These are phyloP conservation scores for Aspergillus vadensis DNA, from an alignment of 2,329 filamentous ascomycete species.

Conservation along the genomic window DNA sequence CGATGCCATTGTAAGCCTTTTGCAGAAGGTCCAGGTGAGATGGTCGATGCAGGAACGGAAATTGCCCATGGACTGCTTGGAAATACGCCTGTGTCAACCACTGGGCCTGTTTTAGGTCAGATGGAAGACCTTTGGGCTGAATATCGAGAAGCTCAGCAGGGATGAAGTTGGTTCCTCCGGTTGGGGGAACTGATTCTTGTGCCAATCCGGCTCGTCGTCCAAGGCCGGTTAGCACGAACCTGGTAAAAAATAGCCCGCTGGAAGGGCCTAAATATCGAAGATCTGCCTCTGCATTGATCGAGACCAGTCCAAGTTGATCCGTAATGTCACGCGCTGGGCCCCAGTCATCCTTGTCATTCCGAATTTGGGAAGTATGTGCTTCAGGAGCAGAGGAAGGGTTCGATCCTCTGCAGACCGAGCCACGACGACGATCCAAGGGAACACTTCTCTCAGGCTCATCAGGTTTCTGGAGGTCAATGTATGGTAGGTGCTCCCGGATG, in stretches of 20 bases:
- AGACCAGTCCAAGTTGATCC: background rate
- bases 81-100: too few species aligned
- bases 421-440: background rate
- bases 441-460: background rate
- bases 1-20: too few species aligned
- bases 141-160: too few species aligned
- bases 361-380: background rate
- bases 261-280: background rate
- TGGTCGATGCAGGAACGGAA: too few species aligned
- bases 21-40: too few species aligned
- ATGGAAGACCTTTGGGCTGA: too few species aligned
- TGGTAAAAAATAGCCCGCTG: background rate
- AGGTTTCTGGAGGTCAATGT: background rate
- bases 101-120: too few species aligned
- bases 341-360: background rate
- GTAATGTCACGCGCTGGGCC: background rate
- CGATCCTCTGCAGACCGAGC: background rate
- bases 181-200: too few species aligned
- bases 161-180: too few species aligned
- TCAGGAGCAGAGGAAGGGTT: too few species aligned
- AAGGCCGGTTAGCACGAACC: background rate
- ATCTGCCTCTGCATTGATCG: background rate
- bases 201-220: background rate
- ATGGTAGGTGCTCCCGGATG: background rate
- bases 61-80: too few species aligned